These are phyloP conservation scores for Paragyromitra xinjiangensis DNA, from an alignment of 495 filamentous ascomycete species.

Conservation along the genomic window DNA sequence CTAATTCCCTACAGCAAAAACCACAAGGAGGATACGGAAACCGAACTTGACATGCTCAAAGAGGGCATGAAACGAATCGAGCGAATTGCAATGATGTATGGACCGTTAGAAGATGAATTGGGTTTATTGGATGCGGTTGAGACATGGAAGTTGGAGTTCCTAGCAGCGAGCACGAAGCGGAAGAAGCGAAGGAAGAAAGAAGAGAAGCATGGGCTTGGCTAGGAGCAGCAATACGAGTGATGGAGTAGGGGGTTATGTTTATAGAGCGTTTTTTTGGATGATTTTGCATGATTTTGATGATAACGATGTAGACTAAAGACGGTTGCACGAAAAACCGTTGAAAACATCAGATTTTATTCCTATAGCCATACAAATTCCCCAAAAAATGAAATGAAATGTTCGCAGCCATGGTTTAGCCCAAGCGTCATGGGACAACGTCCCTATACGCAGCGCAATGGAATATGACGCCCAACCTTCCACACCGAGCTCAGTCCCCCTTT, in stretches of 20 bases:
- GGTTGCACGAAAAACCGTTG: not conserved
- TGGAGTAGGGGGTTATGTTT: not conserved
- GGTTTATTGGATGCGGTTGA: slow-evolving; percentile 48
- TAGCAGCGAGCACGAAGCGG: slow-evolving; percentile 45
- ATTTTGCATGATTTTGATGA: not conserved
- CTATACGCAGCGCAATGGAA: slow-evolving; percentile 54
- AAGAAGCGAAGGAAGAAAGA: slow-evolving; percentile 50
- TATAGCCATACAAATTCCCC: not conserved
- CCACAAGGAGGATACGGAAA: slow-evolving; percentile 46
- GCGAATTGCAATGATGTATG: slow-evolving; percentile 50
- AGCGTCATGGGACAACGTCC: slow-evolving; percentile 51
- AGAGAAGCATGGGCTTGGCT: slow-evolving; percentile 42
- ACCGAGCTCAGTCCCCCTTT: slow-evolving; percentile 40
- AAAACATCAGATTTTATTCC: not conserved
- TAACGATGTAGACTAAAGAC: not conserved
- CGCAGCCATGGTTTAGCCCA: slow-evolving; percentile 55
- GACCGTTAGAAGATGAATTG: slow-evolving; percentile 45
- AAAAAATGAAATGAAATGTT: slow-evolving; percentile 34
- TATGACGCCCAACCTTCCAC: slow-evolving; percentile 41
- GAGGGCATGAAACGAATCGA: slow-evolving; percentile 53
- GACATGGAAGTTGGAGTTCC: slow-evolving; percentile 47
- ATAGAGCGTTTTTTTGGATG: not conserved
- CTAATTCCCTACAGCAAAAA: slow-evolving; percentile 11
- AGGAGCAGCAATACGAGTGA: not conserved
- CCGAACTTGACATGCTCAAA: slow-evolving; percentile 50